Conservation (phyloP, 257 asterid genomes). For the Solanum neorickii region DNA sequence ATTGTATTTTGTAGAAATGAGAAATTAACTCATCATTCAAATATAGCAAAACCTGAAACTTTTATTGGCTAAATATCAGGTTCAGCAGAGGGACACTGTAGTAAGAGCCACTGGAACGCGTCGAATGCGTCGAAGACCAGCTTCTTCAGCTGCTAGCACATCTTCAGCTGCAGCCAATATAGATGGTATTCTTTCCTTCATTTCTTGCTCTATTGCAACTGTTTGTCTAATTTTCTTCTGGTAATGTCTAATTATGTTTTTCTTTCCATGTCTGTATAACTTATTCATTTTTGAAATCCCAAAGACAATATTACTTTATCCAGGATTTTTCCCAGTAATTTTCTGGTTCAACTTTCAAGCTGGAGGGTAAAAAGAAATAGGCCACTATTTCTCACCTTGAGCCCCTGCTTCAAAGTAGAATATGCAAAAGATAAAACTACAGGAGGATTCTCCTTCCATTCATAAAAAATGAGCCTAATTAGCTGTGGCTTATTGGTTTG, state of each 20-base stretch:
- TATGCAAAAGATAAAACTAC: neutral
- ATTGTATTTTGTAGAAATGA: neutral
- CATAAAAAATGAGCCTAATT: neutral
- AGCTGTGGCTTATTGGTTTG: neutral
- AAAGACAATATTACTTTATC: neutral
- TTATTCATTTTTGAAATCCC: neutral
- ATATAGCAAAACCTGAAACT: neutral
- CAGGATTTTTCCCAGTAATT: neutral
- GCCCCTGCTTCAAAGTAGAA: neutral
- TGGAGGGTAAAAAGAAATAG: neutral
- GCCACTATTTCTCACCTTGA: neutral
- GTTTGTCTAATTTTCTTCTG: neutral
- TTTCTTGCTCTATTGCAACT: neutral
- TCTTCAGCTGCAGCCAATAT: slow-evolving; percentile 54
- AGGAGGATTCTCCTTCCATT: neutral
- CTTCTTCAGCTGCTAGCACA: slow-evolving; percentile 69
- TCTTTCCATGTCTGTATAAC: neutral
- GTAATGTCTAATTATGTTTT: neutral
- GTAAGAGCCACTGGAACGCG: slow-evolving; percentile 52
- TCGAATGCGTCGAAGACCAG: slow-evolving; percentile 74
- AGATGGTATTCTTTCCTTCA: slow-evolving; percentile 37
- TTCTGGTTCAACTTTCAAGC: neutral
- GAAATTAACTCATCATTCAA: neutral
- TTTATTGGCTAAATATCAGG: slow-evolving; percentile 18
- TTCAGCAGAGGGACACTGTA: slow-evolving; percentile 46